Percentiles rank a stretch among this genome's conserved stretches.
phyloP scores from a whole-genome alignment of 2,329 filamentous ascomycete genomes.

The Pyrenophora graminea region DNA sequence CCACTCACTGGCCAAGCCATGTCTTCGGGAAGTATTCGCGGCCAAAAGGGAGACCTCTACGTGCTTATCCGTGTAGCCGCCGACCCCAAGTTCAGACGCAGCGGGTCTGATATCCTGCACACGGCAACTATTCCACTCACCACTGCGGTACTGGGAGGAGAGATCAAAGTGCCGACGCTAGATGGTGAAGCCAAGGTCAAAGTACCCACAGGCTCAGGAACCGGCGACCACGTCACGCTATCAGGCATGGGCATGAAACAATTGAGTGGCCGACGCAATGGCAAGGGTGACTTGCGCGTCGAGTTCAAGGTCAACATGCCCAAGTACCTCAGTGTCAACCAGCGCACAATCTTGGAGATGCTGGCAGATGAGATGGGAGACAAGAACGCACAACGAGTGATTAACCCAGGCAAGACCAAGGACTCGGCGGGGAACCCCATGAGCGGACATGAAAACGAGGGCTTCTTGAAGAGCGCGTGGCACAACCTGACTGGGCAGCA shows the following conservation, averaged over 20 bases:
- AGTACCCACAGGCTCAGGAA: slow-evolving; percentile 87
- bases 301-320: slow-evolving; percentile 96
- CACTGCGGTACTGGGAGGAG: slow-evolving; percentile 88
- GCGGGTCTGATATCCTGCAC: slow-evolving; percentile 88
- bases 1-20: slow-evolving; percentile 73
- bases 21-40: slow-evolving; percentile 62
- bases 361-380: slow-evolving; percentile 95
- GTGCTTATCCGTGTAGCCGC: slow-evolving; percentile 87
- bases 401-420: slow-evolving; percentile 70
- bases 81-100: slow-evolving; percentile 85
- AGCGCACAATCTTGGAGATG: slow-evolving; percentile 92
- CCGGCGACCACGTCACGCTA: slow-evolving; percentile 88
- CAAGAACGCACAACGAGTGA: slow-evolving; percentile 86
- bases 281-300: slow-evolving; percentile 81
- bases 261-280: slow-evolving; percentile 62
- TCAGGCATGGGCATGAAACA: slow-evolving; percentile 93
- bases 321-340: slow-evolving; percentile 88
- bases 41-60: slow-evolving; percentile 84
- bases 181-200: slow-evolving; percentile 90
- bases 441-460: slow-evolving; percentile 72
- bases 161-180: slow-evolving; percentile 85
- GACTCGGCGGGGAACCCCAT: slow-evolving; percentile 22
- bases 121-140: slow-evolving; percentile 90
- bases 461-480: slow-evolving; percentile 92
- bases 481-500: slow-evolving; percentile 83